Evolutionary conservation across 768 basidiomycete genomes (phyloP), one percentile per base, ranked within the genome.

Genomic region (Suillus clintonianus): DNA sequence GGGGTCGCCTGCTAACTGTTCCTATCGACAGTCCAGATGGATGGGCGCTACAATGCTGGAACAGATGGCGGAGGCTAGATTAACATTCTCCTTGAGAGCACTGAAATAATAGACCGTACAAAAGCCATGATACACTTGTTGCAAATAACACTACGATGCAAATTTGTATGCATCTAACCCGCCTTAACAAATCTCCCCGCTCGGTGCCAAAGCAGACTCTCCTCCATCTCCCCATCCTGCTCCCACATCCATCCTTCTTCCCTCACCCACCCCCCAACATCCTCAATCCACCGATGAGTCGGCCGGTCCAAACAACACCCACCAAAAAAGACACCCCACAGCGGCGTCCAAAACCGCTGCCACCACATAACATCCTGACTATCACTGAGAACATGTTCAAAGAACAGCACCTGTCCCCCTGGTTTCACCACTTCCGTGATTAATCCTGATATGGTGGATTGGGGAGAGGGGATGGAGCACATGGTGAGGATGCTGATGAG

Each of bases 271-370:
- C 81, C 73, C 27, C 79, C 81, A 45, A 73, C 71, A 59, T 76
- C 75, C n/a, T 80, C 74, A 11, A 87, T 67, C 78, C 81, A 85
- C 0, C 82, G 15, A 27, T 79, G 81, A 3, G 84, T 82, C 9
- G 85, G 85, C 7, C 86, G 78, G 66, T 90, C 88, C 48, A 91
- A 68, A 64, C 77, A 77, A 68, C 91, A 92, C 14, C 90, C 90
- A 67, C 86, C 89, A 62, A 89, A 86, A 2, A 76, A 73, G 1
- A 80, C 43, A 4, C 70, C 70, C 91, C 91, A 92, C 6, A 91
- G 4, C 0, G 90, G 90, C 4, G 88, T 82, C 91, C 90, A 92
- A 58, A 90, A 81, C 0, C 78, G 63, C 73, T 93, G 91, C 89
- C 89, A 92, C 84, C 86, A 85, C 14, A 83, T 83, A 3, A 90